Conservation (phyloP, 2,329 filamentous ascomycete species). For the Chlorencoelia australis region DNA sequence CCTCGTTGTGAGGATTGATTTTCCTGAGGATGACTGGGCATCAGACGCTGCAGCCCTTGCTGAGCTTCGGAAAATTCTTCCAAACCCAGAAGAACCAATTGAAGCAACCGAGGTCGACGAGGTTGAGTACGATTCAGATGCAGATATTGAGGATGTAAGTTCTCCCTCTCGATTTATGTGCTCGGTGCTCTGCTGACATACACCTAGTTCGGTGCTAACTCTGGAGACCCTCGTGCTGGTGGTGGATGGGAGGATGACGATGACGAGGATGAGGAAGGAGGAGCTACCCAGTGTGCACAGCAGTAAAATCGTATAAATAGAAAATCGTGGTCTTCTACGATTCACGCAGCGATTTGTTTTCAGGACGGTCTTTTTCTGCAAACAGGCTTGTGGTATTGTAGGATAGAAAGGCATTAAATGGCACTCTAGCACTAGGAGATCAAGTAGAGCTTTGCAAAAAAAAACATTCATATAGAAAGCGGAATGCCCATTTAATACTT, state of each 20-base stretch:
- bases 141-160: conserved; percentile 67
- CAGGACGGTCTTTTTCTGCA: too few relatives aligned
- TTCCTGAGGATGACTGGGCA: conserved; percentile 81
- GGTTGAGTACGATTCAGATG: conserved; percentile 75
- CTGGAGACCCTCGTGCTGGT: conserved; percentile 55
- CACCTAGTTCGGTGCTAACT: conserved; percentile 57
- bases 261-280: conserved; percentile 47
- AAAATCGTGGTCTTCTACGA: too few relatives aligned
- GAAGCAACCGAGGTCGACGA: conserved; percentile 65
- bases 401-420: too few relatives aligned
- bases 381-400: too few relatives aligned
- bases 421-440: too few relatives aligned
- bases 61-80: conserved; percentile 65
- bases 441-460: too few relatives aligned
- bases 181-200: conserved; percentile 21
- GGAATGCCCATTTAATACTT: too few relatives aligned
- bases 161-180: conserved; percentile 1
- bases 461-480: too few relatives aligned
- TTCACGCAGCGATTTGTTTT: conserved; percentile 1
- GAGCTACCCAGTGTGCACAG: conserved; percentile 52
- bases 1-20: conserved; percentile 73
- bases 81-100: conserved; percentile 49
- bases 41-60: conserved; percentile 60
- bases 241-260: conserved; percentile 64
- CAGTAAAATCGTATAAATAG: conserved; percentile 19